phyloP scores from a whole-genome alignment of 257 asterid species.

The Jacaranda copaia region DNA sequence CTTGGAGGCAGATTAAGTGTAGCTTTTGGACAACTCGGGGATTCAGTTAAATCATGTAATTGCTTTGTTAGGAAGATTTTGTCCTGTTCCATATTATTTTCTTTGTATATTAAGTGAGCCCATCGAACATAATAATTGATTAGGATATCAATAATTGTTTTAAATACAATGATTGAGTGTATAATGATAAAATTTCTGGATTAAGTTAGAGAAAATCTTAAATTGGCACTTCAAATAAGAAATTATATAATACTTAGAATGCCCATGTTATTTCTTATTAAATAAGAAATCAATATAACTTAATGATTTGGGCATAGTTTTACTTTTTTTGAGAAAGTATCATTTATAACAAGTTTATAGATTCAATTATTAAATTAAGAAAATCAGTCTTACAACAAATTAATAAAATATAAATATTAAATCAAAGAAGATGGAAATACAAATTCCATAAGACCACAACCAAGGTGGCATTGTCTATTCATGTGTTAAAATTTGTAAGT shows the following conservation, averaged over 20 bases:
- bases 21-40: background rate
- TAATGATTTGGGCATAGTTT: too few species aligned
- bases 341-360: too few species aligned
- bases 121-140: background rate
- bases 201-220: background rate
- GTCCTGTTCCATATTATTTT: constrained; percentile 16
- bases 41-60: constrained; percentile 26
- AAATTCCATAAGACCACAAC: too few species aligned
- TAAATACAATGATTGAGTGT: background rate
- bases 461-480: too few species aligned
- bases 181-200: background rate
- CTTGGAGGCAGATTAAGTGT: constrained; percentile 18
- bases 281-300: background rate
- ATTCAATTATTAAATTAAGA: too few species aligned
- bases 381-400: too few species aligned
- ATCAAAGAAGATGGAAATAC: too few species aligned
- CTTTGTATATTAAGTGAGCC: background rate
- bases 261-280: too few species aligned
- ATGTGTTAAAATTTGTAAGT: too few species aligned
- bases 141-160: background rate
- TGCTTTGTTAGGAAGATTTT: constrained; percentile 44
- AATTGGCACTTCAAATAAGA: background rate
- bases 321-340: too few species aligned
- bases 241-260: too few species aligned
- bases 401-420: too few species aligned